phyloP scores from a whole-genome alignment of 257 asterid species.

The Lycium ferocissimum region DNA sequence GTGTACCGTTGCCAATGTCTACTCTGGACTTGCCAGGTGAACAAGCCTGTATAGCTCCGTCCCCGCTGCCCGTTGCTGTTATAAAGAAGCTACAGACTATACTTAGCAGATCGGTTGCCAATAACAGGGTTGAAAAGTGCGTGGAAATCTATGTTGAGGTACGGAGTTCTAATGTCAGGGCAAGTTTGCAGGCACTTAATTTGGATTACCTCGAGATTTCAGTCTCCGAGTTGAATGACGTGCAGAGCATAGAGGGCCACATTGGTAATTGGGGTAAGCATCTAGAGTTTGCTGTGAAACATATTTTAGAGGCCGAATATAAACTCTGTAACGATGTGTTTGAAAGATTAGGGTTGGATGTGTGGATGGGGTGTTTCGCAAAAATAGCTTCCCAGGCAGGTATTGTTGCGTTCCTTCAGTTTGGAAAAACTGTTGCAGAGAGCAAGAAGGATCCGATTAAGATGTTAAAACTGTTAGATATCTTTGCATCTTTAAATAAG shows the following conservation, averaged over 20 bases:
- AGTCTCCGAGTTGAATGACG: slow-evolving; percentile 76
- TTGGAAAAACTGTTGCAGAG: slow-evolving; percentile 84
- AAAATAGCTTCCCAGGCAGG: slow-evolving; percentile 86
- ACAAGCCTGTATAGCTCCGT: slow-evolving; percentile 70
- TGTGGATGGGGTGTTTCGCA: slow-evolving; percentile 85
- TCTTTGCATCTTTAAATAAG: slow-evolving; percentile 79
- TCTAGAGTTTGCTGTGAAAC: slow-evolving; percentile 87
- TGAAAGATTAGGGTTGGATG: slow-evolving; percentile 76
- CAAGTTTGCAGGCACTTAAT: slow-evolving; percentile 78
- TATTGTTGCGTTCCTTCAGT: slow-evolving; percentile 78
- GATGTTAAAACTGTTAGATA: slow-evolving; percentile 74
- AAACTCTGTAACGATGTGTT: slow-evolving; percentile 79
- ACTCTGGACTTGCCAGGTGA: slow-evolving; percentile 54
- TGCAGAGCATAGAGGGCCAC: slow-evolving; percentile 74
- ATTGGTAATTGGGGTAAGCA: slow-evolving; percentile 87
- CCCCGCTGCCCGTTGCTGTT: slow-evolving; percentile 75
- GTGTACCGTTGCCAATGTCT: slow-evolving; percentile 74
- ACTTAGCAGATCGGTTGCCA: slow-evolving; percentile 66
- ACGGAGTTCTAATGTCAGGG: slow-evolving; percentile 76
- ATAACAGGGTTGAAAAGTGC: slow-evolving; percentile 73
- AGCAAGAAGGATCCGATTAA: slow-evolving; percentile 93
- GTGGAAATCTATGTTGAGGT: slow-evolving; percentile 75
- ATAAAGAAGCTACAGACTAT: slow-evolving; percentile 82
- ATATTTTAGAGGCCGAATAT: slow-evolving; percentile 84
- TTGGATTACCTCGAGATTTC: slow-evolving; percentile 92